phyloP scores from a whole-genome alignment of 768 basidiomycete species.

The Cystobasidiopsis lactophilus region DNA sequence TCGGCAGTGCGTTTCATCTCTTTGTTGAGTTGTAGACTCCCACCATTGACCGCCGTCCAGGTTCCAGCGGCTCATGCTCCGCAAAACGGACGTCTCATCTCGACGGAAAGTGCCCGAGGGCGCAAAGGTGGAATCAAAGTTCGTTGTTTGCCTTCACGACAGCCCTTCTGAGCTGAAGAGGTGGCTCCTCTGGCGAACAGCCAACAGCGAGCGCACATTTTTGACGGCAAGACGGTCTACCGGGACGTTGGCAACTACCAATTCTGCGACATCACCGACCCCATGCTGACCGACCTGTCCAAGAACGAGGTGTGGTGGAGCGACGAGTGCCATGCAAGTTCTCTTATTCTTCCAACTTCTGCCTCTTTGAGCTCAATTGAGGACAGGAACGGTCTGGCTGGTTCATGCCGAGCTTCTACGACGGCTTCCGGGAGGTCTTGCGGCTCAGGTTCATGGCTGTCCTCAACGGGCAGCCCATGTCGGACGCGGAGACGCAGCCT shows the following conservation, averaged over 20 bases:
- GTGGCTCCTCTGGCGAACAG: not conserved
- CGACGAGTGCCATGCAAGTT: slow-evolving; percentile 50
- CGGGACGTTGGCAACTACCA: slow-evolving; percentile 85
- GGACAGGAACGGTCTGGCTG: not conserved
- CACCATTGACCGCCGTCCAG: too few relatives aligned
- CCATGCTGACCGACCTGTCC: slow-evolving; percentile 61
- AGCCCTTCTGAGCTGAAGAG: slow-evolving; percentile 1
- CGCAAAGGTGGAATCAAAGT: not conserved
- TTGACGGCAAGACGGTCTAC: slow-evolving; percentile 59
- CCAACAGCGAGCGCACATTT: slow-evolving; percentile 37
- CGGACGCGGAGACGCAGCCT: not conserved
- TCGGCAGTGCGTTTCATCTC: slow-evolving; percentile 36
- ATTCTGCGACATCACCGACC: slow-evolving; percentile 73
- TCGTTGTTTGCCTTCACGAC: not conserved
- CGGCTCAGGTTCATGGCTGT: not conserved
- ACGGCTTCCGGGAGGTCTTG: not conserved
- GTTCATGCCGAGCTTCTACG: not conserved
- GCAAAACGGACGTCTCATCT: slow-evolving; percentile 37
- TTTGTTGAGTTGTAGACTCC: not conserved
- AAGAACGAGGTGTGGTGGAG: slow-evolving; percentile 45
- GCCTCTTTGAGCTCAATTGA: not conserved
- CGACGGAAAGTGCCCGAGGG: not conserved
- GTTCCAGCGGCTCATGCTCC: slow-evolving; percentile 78
- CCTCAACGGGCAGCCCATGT: slow-evolving; percentile 27
- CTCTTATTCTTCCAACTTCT: not conserved